phyloP scores from a whole-genome alignment of 192 early-diverging fungal genomes.

The Backusella liffmaniae region DNA sequence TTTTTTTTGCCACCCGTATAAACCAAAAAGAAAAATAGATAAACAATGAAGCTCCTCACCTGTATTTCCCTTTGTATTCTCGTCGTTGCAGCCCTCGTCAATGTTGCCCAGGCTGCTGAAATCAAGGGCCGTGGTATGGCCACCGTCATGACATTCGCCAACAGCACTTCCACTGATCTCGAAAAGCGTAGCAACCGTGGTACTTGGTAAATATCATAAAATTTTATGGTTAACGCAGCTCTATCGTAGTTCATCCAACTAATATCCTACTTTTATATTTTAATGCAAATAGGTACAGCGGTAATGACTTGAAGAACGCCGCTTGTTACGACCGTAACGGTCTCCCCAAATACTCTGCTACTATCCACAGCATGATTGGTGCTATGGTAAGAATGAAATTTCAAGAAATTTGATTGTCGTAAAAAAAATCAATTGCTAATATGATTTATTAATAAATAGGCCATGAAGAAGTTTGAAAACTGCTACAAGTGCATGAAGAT shows the following conservation, averaged over 20 bases:
- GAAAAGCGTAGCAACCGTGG: constrained; percentile 23
- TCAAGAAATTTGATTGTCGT: neutral
- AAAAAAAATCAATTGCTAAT: neutral
- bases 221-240: neutral
- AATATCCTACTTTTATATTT: neutral
- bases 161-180: constrained; percentile 10
- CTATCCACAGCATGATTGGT: constrained; percentile 28
- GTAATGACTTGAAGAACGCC: constrained; percentile 34
- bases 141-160: constrained; percentile 6
- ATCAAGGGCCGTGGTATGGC: constrained; percentile 23
- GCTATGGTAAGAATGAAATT: constrained; percentile 27
- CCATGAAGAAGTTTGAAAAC: constrained; percentile 31
- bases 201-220: constrained; percentile 25
- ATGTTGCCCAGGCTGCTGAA: neutral
- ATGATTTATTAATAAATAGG: neutral
- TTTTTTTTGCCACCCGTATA: neutral
- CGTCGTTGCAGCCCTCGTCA: constrained; percentile 10
- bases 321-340: constrained; percentile 39
- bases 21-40: constrained; percentile 5
- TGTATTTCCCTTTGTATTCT: constrained; percentile 4
- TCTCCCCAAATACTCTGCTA: constrained; percentile 28
- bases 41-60: constrained; percentile 12
- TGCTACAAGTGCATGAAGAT: constrained; percentile 44
- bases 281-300: constrained; percentile 25
- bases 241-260: neutral